A percentile compares a stretch with the other conserved stretches of the same genome.
These are phyloP conservation scores for Leccinum uliginosum DNA, from an alignment of 768 basidiomycete genomes.

Conservation along the genomic window DNA sequence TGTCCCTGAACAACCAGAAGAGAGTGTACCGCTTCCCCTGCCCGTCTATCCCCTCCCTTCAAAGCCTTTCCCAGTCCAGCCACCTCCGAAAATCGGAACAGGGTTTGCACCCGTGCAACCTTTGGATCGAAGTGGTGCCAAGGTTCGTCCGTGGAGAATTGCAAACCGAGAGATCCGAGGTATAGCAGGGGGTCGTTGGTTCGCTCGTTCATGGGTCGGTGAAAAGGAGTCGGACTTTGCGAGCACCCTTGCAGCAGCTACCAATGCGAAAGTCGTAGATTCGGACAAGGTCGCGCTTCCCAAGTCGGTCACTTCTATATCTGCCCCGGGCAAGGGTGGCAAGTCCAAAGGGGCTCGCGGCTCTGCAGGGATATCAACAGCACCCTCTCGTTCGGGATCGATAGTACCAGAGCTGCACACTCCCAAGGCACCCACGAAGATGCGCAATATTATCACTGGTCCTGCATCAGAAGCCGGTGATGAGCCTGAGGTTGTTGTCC, in stretches of 20 bases:
- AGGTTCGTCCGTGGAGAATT: conserved; percentile 67
- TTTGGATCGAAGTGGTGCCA: conserved; percentile 59
- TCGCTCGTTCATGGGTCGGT: conserved; percentile 77
- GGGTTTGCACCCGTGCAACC: conserved; percentile 66
- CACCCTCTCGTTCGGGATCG: conserved; percentile 56
- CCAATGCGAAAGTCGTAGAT: conserved; percentile 28
- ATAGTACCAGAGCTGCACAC: conserved; percentile 42
- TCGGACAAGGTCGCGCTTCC: conserved; percentile 27
- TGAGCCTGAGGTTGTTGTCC: conserved; percentile 39
- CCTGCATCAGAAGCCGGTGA: conserved; percentile 47
- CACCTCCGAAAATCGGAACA: conserved; percentile 68
- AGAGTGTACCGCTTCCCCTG: conserved; percentile 47
- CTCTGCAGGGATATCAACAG: conserved; percentile 43
- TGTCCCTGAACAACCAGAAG: conserved; percentile 32
- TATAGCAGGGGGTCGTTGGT: conserved; percentile 82
- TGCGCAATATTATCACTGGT: conserved; percentile 56
- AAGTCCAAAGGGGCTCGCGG: conserved; percentile 37
- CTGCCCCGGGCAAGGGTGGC: conserved; percentile 42
- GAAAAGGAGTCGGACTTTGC: conserved; percentile 73
- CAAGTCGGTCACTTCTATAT: conserved; percentile 43
- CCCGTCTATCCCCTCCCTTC: conserved; percentile 76
- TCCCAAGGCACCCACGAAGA: conserved; percentile 56
- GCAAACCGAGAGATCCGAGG: conserved; percentile 77
- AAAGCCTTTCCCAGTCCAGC: conserved; percentile 82
- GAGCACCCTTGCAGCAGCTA: conserved; percentile 25